Evolutionary conservation across 495 filamentous ascomycete genomes (phyloP).

Genomic region (Glutinoglossum americanum): DNA sequence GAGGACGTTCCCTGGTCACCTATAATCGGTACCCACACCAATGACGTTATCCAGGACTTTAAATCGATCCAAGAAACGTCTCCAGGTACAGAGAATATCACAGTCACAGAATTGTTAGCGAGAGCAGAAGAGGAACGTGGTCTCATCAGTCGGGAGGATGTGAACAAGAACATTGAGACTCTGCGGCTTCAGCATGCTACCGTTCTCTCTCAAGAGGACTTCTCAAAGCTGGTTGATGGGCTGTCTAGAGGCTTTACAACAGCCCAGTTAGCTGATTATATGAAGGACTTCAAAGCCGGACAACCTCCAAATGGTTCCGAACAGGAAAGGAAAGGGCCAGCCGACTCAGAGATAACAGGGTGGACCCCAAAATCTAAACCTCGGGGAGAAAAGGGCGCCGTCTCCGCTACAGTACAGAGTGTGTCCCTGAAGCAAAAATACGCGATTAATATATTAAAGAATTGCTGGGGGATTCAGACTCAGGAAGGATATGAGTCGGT

Average conservation of each 20-base stretch:
- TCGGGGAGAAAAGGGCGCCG: not conserved
- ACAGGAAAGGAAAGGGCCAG: not conserved
- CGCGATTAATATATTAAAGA: not conserved
- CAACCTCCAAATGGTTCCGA: not conserved
- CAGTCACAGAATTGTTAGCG: not conserved
- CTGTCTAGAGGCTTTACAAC: not conserved
- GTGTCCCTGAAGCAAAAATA: not conserved
- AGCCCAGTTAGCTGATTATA: not conserved
- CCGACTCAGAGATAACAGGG: not conserved
- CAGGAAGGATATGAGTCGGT: not conserved
- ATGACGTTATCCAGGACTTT: not conserved
- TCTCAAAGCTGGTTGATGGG: not conserved
- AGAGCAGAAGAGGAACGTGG: not conserved
- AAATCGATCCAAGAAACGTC: not conserved
- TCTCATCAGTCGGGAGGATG: not conserved
- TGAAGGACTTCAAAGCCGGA: not conserved
- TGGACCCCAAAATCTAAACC: not conserved
- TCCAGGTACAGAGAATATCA: not conserved
- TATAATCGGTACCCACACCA: not conserved
- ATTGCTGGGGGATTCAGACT: not conserved
- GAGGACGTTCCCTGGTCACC: not conserved
- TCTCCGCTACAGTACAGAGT: not conserved
- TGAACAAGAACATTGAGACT: not conserved
- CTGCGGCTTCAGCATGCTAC: not conserved
- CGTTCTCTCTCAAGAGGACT: not conserved